Base-by-base conservation (phyloP, 176 grass and related monocot genomes). In the Cocos nucifera region DNA sequence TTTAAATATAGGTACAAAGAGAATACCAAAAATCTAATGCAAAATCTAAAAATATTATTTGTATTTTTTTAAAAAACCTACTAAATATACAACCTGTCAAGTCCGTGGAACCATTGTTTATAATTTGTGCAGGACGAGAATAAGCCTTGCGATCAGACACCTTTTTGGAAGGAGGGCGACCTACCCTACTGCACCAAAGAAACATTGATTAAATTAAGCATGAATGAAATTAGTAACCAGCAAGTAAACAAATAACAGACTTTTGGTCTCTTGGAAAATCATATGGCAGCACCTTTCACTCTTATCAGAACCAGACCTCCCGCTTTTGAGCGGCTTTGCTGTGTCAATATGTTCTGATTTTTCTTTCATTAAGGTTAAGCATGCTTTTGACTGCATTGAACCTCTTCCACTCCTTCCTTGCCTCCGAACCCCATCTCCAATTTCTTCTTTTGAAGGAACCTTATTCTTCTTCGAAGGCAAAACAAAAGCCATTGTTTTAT, bases 361-460 rank as follows among this genome's bases (percentile, higher is more conserved):
- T 71, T 80, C 82, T 74, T 75, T 89, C 23, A 62, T 64, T 73
- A 86, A 59, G 16, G 57, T 52, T 72, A 79, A 80, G 57, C 82
- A 75, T 19, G 78, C 73, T 53, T 89, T 87, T 25, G 75, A 51
- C 55, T 86, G 77, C 50, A 77, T 53, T 56, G 66, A 64, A 22
- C 82, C 78, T 58, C 82, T 89, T 71, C 82, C 78, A 59, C 75
- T 89, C 50, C 89, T 85, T 5, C 85, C 89, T 27, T 82, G 78
- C 54, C 73, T 76, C 55, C 67, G 71, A 72, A 75, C 65, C 29
- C 82, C 78, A 80, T 82, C 72, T 75, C 80, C 76, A 66, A 86
- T 72, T 56, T 95, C 86, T 83, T 95, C 84, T 86, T 89, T 95
- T 64, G 82, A 80, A 57, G 74, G 71, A 61, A 82, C 65, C 58